Percentiles rank a stretch among this genome's conserved stretches.
Evolutionary conservation across 345 rosid species (phyloP).

Genomic region (Salix exigua): DNA sequence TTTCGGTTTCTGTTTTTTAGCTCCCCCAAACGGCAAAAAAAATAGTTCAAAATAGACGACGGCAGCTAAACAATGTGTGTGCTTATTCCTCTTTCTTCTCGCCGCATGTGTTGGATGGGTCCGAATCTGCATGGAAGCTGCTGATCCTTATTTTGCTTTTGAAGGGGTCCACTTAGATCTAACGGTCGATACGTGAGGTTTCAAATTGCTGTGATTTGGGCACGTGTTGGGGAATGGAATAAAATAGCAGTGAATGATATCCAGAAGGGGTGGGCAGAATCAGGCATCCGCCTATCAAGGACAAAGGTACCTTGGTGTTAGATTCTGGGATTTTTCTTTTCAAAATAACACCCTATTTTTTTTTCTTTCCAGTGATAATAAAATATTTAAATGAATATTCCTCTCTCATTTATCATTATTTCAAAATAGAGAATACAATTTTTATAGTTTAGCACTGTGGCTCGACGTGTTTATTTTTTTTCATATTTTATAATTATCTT

Average conservation of each 20-base stretch:
- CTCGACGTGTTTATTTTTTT: too few relatives aligned
- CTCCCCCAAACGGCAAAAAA: background rate
- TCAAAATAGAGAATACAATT: too few relatives aligned
- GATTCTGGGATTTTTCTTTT: background rate
- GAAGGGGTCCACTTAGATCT: constrained; percentile 15
- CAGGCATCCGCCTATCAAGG: background rate
- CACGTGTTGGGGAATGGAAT: background rate
- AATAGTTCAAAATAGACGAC: background rate
- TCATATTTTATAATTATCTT: too few relatives aligned
- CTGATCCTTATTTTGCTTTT: background rate
- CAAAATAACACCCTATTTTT: too few relatives aligned
- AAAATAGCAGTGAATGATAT: background rate
- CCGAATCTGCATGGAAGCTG: background rate
- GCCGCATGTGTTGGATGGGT: background rate
- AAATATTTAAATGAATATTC: too few relatives aligned
- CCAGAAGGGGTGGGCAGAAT: background rate
- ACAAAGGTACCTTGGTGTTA: background rate
- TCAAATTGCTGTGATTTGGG: background rate
- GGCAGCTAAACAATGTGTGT: background rate
- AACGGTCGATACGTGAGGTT: background rate
- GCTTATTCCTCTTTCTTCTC: background rate
- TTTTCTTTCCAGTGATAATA: too few relatives aligned
- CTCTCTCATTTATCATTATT: too few relatives aligned
- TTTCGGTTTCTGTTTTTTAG: background rate
- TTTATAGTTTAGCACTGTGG: too few relatives aligned